Base-by-base conservation (phyloP, 2,329 filamentous ascomycete species). In the Cladosporium sp. region DNA sequence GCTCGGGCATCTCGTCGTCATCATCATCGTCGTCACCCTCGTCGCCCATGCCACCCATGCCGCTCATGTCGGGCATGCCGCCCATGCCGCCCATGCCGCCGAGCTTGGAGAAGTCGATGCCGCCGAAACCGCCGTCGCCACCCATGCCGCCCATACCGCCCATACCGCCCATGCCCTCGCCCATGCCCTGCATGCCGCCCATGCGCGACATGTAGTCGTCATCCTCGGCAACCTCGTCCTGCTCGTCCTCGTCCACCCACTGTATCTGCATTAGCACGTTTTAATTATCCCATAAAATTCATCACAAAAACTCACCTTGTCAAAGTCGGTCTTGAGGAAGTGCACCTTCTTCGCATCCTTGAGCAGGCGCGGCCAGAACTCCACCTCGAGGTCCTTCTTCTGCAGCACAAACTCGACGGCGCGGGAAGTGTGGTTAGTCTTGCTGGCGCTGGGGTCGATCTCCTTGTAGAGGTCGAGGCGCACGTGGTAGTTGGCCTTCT, bases 221-320 rank as follows among this genome's bases (percentile, higher is more conserved):
- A 65, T 96, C 93, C 70, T 96, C 92, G 58, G 87, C 84, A 67
- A 87, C 89, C 80, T 92, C 93, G 76, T 98, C 91, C 84, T 99
- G 95, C 87, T 99, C 95, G 77, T 99, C 93, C 87, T 97, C 92
- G 73, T 97, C 93, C 75, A 97, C 91, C 93, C 93, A 97, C 87
- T 89, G 67, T 32, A 32, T 64, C 53, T 25, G 34, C 11, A 34
- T 23, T n/a, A 32, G 26, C 18, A 54, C 18, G 7, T 54, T 16
- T 2, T 28, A 1, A 26, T 30, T 16, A 8, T 28, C 5, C 30
- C 26, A 28, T 13, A 10, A 21, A 32, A 21, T 21, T 16, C n/a
- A 30, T 21, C 49, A 21, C n/a, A 28, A 59, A n/a, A 28, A 73
- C 84, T 67, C 78, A 90, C 88, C 90, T 97, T 97, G 84, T 97